Base-by-base conservation (phyloP, 1,139 yeast species). In the Saccharomyces hybrid region DNA sequence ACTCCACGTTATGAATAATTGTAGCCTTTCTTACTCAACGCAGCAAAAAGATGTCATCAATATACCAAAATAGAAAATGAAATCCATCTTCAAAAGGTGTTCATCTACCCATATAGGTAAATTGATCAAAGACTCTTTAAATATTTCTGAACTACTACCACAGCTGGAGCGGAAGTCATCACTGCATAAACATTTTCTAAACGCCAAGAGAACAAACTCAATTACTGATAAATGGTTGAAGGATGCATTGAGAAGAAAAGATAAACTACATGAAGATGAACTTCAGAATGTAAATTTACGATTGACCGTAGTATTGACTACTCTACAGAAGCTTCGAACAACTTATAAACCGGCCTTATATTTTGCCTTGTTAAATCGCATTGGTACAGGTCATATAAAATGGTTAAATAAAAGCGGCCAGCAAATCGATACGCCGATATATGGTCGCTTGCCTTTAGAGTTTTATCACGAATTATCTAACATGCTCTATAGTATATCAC, bases 391-490 rank as follows among this genome's bases (percentile, higher is more conserved):
- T 7, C 51, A 55, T 16, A 57, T 63, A 16, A 50, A 51, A 42
- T 65, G 69, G 68, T 38, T 62, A 6, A 54, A 60, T 13, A 54
- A 50, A 14, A 53, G 52, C n/a, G 57, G 59, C 6, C 55, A 49
- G 14, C 42, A n/a, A 13, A 52, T 56, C n/a, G 34, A 49, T 31
- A 31, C 14, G 4, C 5, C 26, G 34, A 44, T 16, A 20, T 26
- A 49, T 1, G 47, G 44, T 23, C 32, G 56, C 16, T n/a, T 59
- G 2, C 68, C 68, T 2, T 49, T 57, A n/a, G 67, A 62, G 53
- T 55, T 65, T 30, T 64, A 59, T 49, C 57, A 62, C 50, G 66
- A 63, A 52, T 41, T 64, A 4, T 57, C 64, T 26, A 56, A 53
- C 16, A 62, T 64, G 66, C 53, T 65, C 28, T 53, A 59, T 42